Evolutionary conservation across 1,284 basidiomycete genomes (phyloP).

Genomic region (Sanghuangporus weigelae): DNA sequence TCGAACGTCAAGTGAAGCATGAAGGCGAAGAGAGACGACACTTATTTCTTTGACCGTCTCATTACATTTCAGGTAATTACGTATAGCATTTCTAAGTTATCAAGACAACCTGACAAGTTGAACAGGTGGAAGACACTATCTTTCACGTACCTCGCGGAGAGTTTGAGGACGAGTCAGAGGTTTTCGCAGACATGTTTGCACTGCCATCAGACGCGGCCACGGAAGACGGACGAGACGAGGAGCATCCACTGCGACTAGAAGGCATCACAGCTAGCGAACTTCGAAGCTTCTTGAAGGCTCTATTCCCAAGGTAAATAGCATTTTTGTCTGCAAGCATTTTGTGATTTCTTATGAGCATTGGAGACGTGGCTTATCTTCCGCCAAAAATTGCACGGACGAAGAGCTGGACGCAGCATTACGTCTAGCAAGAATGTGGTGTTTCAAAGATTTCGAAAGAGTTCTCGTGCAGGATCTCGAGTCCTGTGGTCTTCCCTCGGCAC

Average conservation of each 20-base stretch:
- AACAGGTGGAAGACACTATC: slow-evolving; percentile 8
- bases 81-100: background rate
- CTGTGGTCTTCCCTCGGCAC: background rate
- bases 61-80: background rate
- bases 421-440: slow-evolving; percentile 12
- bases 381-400: background rate
- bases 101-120: background rate
- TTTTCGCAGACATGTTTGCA: slow-evolving; percentile 9
- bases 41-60: background rate
- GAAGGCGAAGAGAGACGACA: background rate
- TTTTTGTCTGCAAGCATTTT: background rate
- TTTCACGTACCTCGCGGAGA: slow-evolving; percentile 10
- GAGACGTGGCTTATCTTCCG: background rate
- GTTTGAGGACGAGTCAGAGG: slow-evolving; percentile 12
- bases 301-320: background rate
- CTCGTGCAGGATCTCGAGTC: slow-evolving; percentile 2
- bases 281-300: slow-evolving; percentile 2
- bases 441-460: background rate
- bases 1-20: no score
- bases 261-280: background rate
- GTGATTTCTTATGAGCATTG: background rate
- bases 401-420: slow-evolving; percentile 4
- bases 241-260: slow-evolving; percentile 3
- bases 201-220: background rate
- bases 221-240: slow-evolving; percentile 2